These are phyloP conservation scores for Leccinellum albellum DNA, from an alignment of 768 basidiomycete species.

Conservation along the genomic window DNA sequence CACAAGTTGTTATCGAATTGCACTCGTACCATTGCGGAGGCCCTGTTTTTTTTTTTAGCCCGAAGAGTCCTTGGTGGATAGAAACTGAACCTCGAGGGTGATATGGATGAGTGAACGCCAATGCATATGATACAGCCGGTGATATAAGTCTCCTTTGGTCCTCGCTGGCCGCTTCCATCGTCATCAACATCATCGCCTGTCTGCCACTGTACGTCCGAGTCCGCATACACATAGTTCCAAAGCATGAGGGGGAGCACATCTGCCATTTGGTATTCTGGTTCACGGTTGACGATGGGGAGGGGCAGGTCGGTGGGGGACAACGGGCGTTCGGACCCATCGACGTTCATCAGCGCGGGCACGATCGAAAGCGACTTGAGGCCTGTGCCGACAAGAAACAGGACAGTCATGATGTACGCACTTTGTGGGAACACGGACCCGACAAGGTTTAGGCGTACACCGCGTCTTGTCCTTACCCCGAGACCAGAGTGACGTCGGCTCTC, in stretches of 20 bases:
- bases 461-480: constrained; percentile 35
- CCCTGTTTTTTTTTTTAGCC: too few species aligned
- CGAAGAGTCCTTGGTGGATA: constrained; percentile 33
- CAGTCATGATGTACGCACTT: constrained; percentile 90
- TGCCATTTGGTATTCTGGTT: constrained; percentile 93
- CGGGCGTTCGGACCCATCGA: constrained; percentile 33
- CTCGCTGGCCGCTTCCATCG: constrained; percentile 14
- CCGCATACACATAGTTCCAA: constrained; percentile 81
- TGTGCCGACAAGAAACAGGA: constrained; percentile 83
- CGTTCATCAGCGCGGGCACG: constrained; percentile 71
- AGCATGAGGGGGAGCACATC: constrained; percentile 86
- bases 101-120: constrained; percentile 62
- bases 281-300: constrained; percentile 55
- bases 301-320: constrained; percentile 11
- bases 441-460: constrained; percentile 49
- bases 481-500: constrained; percentile 57
- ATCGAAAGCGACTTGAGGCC: constrained; percentile 74
- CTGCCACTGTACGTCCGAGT: constrained; percentile 69
- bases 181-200: constrained; percentile 38
- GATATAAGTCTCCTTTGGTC: constrained; percentile 41
- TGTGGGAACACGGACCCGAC: constrained; percentile 25
- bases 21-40: too few species aligned
- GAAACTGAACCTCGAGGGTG: constrained; percentile 63
- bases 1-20: too few species aligned
- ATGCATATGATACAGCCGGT: constrained; percentile 50